phyloP scores from a whole-genome alignment of 495 filamentous ascomycete species.

The Aspergillus panamensis region DNA sequence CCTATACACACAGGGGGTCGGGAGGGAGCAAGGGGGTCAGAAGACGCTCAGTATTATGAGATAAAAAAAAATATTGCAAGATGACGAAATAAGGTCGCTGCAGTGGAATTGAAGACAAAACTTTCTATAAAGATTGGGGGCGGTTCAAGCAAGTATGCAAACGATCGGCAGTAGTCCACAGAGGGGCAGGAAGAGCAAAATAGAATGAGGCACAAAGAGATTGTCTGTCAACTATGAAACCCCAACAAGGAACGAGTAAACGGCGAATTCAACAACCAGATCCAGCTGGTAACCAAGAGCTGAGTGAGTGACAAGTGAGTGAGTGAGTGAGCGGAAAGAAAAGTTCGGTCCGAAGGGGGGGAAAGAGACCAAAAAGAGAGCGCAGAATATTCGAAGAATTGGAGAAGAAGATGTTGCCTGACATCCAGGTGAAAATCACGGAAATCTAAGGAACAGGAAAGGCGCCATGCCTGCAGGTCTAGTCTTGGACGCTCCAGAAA shows the following conservation, averaged over 20 bases:
- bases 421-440: slow-evolving; percentile 16
- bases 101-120: neutral
- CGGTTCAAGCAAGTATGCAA: neutral
- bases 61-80: slow-evolving; percentile 4
- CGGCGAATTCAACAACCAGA: slow-evolving; percentile 11
- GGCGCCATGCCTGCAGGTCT: slow-evolving; percentile 13
- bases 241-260: slow-evolving; percentile 7
- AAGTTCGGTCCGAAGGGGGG: slow-evolving; percentile 14
- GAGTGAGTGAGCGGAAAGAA: too few species aligned
- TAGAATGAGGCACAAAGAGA: neutral
- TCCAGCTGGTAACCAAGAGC: slow-evolving; percentile 15
- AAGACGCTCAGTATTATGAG: slow-evolving; percentile 15
- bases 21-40: neutral
- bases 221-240: slow-evolving; percentile 1
- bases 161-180: too few species aligned
- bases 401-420: slow-evolving; percentile 6
- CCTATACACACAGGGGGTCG: neutral
- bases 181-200: slow-evolving; percentile 4
- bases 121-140: slow-evolving; percentile 6
- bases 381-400: neutral
- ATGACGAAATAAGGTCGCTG: too few species aligned
- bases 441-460: slow-evolving; percentile 13
- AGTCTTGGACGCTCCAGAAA: neutral
- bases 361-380: slow-evolving; percentile 6
- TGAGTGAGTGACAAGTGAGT: slow-evolving; percentile 3